phyloP scores from a whole-genome alignment of 2,329 filamentous ascomycete species.

The Cercospora citrullina region DNA sequence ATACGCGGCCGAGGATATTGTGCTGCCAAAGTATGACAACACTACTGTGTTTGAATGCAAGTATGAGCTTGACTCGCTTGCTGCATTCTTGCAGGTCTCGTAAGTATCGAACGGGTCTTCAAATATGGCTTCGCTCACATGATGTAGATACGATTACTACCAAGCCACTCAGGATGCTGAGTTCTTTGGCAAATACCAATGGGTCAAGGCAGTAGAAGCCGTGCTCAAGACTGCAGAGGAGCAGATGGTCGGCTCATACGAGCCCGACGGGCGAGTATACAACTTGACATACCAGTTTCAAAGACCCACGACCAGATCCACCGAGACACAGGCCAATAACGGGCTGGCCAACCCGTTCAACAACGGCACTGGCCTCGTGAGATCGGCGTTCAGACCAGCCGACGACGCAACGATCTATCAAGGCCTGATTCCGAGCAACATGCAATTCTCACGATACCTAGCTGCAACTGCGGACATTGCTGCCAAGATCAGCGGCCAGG shows the following conservation, averaged over 20 bases:
- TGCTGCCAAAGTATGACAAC: conserved; percentile 47
- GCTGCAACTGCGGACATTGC: conserved; percentile 55
- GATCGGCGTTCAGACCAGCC: conserved; percentile 53
- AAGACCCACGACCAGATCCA: conserved; percentile 46
- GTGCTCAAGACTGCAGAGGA: conserved; percentile 48
- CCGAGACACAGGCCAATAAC: conserved; percentile 56
- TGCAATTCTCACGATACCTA: conserved; percentile 72
- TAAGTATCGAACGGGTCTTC: conserved; percentile 3
- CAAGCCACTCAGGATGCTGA: conserved; percentile 48
- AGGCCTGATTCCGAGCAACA: conserved; percentile 55
- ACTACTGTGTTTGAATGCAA: conserved; percentile 55
- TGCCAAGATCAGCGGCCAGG: conserved; percentile 50
- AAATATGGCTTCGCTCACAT: background rate
- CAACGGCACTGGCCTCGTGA: conserved; percentile 51
- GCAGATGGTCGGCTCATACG: conserved; percentile 53
- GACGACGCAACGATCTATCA: conserved; percentile 55
- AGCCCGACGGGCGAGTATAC: conserved; percentile 47
- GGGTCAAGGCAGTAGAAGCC: conserved; percentile 49
- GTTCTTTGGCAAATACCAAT: conserved; percentile 53
- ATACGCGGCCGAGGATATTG: conserved; percentile 44
- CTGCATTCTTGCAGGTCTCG: conserved; percentile 53
- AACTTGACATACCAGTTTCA: conserved; percentile 50
- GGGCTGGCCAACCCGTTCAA: conserved; percentile 53
- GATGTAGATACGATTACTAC: conserved; percentile 48
- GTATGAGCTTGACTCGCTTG: conserved; percentile 55